Base-by-base conservation (phyloP, 148 eudicot species). In the Cornus suecica region DNA sequence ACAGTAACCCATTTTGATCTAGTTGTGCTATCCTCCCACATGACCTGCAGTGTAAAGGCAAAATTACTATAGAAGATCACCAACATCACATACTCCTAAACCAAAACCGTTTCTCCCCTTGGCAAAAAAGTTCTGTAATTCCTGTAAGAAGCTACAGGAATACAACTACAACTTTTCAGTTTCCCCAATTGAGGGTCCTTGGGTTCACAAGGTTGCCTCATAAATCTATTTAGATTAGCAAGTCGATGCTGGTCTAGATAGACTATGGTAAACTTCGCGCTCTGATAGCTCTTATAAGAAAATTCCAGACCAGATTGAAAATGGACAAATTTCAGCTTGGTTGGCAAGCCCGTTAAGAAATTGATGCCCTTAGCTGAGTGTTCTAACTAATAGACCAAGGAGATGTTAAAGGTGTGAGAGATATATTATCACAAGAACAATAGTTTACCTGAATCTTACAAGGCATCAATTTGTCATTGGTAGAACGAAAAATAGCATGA, bases 11-110 rank as follows among this genome's bases (percentile, higher is more conserved):
- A 90, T 74, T 91, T 94, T 32, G 66, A 77, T 80, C 77, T 80
- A 75, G 88, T 92, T 83, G 82, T 83, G 69, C 77, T 73, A 77
- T 94, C 97, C 84, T 94, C 99, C 99, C 99, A 94, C 97, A 94
- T 94, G 79, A 83, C 90, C 99, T 94, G 88, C 79, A 80, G 68
- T 56, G 83, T 22, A 76, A 14, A 25, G 58, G 25, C 45, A 74
- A 32, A 24, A 20, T 27, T 69, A 58, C 56, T 70, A 27, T 61
- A 29, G 56, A 54, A 72, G 29, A 51, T 62, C 45, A 65, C 54
- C 20, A 10, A 6, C 62, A 15, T 37, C 76, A 72, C 8, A 66
- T 34, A 60, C 30, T 56, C 0, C 20, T 58, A 41, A 31, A 24
- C 24, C 64, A 73, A 65, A 31, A 62, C 75, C 41, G 42, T 15